Base-by-base conservation (phyloP, 2,329 filamentous ascomycete species). In the Penicillium capsulatum region DNA sequence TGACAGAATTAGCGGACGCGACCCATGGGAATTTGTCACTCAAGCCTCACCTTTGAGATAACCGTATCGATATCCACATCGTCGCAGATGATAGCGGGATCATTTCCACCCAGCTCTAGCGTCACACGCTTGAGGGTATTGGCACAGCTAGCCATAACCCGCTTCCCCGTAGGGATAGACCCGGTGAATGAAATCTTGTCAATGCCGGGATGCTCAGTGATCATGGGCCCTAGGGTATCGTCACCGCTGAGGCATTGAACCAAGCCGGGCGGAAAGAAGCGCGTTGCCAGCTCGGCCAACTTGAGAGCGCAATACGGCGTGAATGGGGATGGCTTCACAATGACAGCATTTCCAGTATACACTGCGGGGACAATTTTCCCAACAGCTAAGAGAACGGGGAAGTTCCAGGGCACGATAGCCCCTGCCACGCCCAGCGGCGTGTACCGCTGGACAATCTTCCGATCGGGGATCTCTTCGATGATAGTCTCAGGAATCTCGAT, bases 331-430 rank as follows among this genome's bases (percentile, higher is more conserved):
- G 78, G 75, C 37, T 65, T 65, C 45, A 80, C 68, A 48, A 80
- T 77, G 14, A 79, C 62, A n/a, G 66, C 62, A 54, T 76, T 76
- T 17, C 73, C 75, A 0, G 75, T 74, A 16, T 76, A 57, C 3
- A 78, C 57, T 0, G 73, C 67, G 0, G 71, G 64, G 4, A 61
- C 65, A 24, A 76, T 67, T 57, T 81, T 81, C 32, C 74, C 64
- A 36, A 69, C 67, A 9, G 69, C 66, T 15, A 69, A 44, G 14
- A 63, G 35, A 8, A 67, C 42, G 3, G 68, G 65, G 46, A 60
- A 81, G 56, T 81, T 81, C 78, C 79, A 81, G 1, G 77, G 77
- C 16, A 75, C 73, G 49, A 81, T 80, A 42, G 72, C 78, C 9
- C 67, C 75, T 2, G 70, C 50, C 10, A 70, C 63, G 3, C 67